These are phyloP conservation scores for Thermoascus crustaceus DNA, from an alignment of 2,329 filamentous ascomycete genomes.

Conservation along the genomic window DNA sequence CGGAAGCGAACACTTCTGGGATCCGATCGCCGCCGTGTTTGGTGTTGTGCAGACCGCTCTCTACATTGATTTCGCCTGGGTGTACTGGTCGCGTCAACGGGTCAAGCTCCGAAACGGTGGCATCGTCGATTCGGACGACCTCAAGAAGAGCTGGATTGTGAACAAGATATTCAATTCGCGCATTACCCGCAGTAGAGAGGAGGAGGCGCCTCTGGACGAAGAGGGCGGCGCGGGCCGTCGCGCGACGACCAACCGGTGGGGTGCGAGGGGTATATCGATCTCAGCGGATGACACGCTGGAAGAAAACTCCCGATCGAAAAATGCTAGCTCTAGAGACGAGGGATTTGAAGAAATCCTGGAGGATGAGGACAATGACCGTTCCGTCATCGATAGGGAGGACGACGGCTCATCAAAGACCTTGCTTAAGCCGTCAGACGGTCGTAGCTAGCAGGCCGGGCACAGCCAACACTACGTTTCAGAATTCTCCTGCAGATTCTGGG, in stretches of 20 bases:
- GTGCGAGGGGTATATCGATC: constrained; percentile 50
- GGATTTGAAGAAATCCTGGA: constrained; percentile 15
- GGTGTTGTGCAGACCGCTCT: constrained; percentile 82
- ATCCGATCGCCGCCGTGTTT: constrained; percentile 71
- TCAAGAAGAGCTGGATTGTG: constrained; percentile 77
- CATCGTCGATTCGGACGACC: constrained; percentile 81
- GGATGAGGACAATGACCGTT: constrained; percentile 13
- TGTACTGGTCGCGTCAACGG: constrained; percentile 86
- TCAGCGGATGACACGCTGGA: constrained; percentile 48
- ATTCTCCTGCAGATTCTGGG: no score
- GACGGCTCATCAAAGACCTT: no score
- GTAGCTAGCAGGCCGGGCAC: no score
- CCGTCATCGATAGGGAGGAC: no score
- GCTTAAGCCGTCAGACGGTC: no score
- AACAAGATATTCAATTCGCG: constrained; percentile 61
- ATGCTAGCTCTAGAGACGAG: constrained; percentile 7
- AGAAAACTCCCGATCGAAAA: constrained; percentile 13
- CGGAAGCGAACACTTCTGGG: constrained; percentile 50
- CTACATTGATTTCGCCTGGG: constrained; percentile 92
- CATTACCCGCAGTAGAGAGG: constrained; percentile 25
- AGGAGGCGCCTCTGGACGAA: constrained; percentile 28
- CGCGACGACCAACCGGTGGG: constrained; percentile 44
- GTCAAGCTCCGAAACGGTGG: constrained; percentile 87
- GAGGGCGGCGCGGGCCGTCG: constrained; percentile 20
- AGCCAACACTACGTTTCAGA: no score